Percentiles rank a stretch among this genome's conserved stretches.
phyloP scores from a whole-genome alignment of 768 basidiomycete species.

The Termitomyces eurrhizus region DNA sequence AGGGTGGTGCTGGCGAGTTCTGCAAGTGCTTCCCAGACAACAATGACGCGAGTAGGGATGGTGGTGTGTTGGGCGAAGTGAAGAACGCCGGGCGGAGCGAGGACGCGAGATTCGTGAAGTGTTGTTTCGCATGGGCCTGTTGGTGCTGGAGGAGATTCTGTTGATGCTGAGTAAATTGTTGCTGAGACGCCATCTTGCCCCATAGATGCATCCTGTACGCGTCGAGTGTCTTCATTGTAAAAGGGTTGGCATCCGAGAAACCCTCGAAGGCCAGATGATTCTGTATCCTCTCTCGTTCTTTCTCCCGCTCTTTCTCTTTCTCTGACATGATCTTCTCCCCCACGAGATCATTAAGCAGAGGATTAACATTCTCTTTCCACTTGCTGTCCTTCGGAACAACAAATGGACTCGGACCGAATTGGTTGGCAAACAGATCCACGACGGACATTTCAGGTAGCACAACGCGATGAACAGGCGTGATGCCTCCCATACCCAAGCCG shows the following conservation, averaged over 20 bases:
- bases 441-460: constrained; percentile 64
- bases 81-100: constrained; percentile 34
- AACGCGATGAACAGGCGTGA: constrained; percentile 83
- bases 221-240: constrained; percentile 86
- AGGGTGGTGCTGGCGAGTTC: constrained; percentile 9
- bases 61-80: constrained; percentile 12
- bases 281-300: constrained; percentile 17
- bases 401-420: constrained; percentile 15
- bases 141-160: constrained; percentile 39
- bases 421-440: constrained; percentile 7
- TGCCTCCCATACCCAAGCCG: constrained; percentile 47
- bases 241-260: constrained; percentile 77
- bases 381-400: constrained; percentile 17
- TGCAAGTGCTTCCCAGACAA: constrained; percentile 45
- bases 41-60: constrained; percentile 23
- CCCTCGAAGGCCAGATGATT: constrained; percentile 53
- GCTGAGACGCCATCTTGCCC: constrained; percentile 85
- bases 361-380: constrained; percentile 80
- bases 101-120: constrained; percentile 34
- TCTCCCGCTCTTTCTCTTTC: constrained; percentile 10
- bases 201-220: constrained; percentile 89
- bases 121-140: constrained; percentile 23
- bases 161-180: constrained; percentile 37
- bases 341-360: constrained; percentile 46
- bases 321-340: constrained; percentile 1